These are phyloP conservation scores for Lachancea lanzarotensis DNA, from an alignment of 805 yeast species.

Conservation along the genomic window DNA sequence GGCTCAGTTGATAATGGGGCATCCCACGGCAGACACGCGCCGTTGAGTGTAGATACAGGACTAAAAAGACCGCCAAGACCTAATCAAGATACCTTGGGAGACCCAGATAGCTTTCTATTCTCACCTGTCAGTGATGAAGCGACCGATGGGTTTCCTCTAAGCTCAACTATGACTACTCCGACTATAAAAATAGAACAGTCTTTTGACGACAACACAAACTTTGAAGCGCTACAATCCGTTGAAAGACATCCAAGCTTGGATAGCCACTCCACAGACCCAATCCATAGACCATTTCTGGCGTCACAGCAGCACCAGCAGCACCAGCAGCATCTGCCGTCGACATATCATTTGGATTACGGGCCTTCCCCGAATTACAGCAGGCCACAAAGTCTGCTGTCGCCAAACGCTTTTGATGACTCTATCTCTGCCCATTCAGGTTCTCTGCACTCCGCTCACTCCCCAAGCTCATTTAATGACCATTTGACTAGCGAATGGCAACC, in stretches of 20 bases:
- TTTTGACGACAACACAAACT: neutral
- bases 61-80: neutral
- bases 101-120: conserved; percentile 1
- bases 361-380: neutral
- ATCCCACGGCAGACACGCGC: neutral
- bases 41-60: neutral
- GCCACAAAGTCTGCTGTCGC: conserved; percentile 1
- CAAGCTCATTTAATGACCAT: neutral
- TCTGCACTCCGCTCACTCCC: conserved; percentile 1
- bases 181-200: conserved; percentile 4
- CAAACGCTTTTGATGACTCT: conserved; percentile 2
- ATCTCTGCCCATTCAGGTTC: conserved; percentile 2
- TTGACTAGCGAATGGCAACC: conserved; percentile 9
- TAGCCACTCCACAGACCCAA: neutral
- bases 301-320: conserved; percentile 1
- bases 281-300: neutral
- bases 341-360: neutral
- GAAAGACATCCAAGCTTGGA: neutral
- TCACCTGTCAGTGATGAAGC: conserved; percentile 4
- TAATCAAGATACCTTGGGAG: neutral
- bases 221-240: neutral
- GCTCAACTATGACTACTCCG: conserved; percentile 5
- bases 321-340: neutral
- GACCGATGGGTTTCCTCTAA: neutral
- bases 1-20: conserved; percentile 1